Percentiles rank a stretch among this genome's conserved stretches.
Evolutionary conservation across 2,329 filamentous ascomycete species (phyloP).

Genomic region (Herpotrichia juniperi): DNA sequence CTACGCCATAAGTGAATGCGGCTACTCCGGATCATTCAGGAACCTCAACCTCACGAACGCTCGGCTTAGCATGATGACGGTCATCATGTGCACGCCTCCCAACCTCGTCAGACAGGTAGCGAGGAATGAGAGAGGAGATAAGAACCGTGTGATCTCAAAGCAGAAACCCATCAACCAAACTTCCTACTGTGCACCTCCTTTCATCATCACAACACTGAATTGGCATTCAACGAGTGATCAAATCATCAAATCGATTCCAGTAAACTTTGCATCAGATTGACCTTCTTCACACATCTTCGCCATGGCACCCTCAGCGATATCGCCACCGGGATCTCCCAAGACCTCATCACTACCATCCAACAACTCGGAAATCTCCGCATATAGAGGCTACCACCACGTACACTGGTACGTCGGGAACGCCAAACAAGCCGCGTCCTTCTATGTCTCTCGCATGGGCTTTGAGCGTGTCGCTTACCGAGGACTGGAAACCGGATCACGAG

Average conservation of each 20-base stretch:
- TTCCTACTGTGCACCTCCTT: background rate
- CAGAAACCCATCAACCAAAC: background rate
- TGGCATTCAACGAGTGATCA: background rate
- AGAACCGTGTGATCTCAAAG: background rate
- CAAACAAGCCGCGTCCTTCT: slow-evolving; percentile 91
- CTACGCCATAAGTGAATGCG: background rate
- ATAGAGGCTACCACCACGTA: slow-evolving; percentile 89
- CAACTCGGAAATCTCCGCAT: slow-evolving; percentile 53
- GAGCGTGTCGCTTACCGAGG: slow-evolving; percentile 81
- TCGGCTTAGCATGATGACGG: slow-evolving; percentile 8
- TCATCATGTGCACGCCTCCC: background rate
- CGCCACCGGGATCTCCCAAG: slow-evolving; percentile 51
- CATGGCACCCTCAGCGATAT: slow-evolving; percentile 43
- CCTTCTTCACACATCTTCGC: slow-evolving; percentile 5
- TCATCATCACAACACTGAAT: background rate
- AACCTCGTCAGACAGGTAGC: background rate
- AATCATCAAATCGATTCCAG: background rate
- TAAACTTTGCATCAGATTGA: background rate
- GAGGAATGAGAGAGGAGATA: background rate
- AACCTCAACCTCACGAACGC: background rate
- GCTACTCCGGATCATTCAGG: background rate
- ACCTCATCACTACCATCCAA: slow-evolving; percentile 40
- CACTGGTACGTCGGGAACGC: slow-evolving; percentile 98
- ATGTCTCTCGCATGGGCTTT: slow-evolving; percentile 87
- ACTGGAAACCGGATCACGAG: slow-evolving; percentile 84